Conservation (phyloP, 768 basidiomycete species). For the Boletus speciosus region DNA sequence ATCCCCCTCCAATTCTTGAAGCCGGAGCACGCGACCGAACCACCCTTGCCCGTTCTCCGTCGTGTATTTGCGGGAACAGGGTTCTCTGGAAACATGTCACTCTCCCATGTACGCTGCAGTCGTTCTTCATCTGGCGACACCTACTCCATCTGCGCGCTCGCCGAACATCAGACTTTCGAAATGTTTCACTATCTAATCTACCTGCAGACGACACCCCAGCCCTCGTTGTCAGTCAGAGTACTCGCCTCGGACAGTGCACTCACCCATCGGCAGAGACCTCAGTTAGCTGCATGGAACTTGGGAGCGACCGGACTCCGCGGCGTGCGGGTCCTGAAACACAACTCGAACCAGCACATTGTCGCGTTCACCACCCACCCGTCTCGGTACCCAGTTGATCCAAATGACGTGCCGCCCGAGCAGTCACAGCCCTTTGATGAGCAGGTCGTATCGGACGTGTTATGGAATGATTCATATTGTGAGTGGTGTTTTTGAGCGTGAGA, state of each 20-base stretch:
- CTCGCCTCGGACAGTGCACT: background rate
- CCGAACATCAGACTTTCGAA: conserved; percentile 35
- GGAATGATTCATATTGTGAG: background rate
- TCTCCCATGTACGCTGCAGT: conserved; percentile 36
- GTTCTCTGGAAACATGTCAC: conserved; percentile 33
- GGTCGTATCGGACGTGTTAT: background rate
- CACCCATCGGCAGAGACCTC: background rate
- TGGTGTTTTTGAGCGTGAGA: background rate
- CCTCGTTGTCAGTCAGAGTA: background rate
- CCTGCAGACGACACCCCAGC: background rate
- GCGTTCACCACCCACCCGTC: background rate
- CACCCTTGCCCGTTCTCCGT: conserved; percentile 13
- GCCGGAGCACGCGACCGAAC: background rate
- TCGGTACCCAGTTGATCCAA: background rate
- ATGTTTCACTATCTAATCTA: conserved; percentile 42
- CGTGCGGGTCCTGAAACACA: background rate
- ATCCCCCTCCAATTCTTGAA: conserved; percentile 9
- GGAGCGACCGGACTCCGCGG: background rate
- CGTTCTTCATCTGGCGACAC: conserved; percentile 35
- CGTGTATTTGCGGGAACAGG: conserved; percentile 17
- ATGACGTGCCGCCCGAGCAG: background rate
- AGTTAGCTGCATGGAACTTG: background rate
- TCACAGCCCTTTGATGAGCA: background rate
- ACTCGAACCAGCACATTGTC: background rate
- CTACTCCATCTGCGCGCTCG: conserved; percentile 36